phyloP scores from a whole-genome alignment of 257 asterid genomes.

The Cinchona pubescens region DNA sequence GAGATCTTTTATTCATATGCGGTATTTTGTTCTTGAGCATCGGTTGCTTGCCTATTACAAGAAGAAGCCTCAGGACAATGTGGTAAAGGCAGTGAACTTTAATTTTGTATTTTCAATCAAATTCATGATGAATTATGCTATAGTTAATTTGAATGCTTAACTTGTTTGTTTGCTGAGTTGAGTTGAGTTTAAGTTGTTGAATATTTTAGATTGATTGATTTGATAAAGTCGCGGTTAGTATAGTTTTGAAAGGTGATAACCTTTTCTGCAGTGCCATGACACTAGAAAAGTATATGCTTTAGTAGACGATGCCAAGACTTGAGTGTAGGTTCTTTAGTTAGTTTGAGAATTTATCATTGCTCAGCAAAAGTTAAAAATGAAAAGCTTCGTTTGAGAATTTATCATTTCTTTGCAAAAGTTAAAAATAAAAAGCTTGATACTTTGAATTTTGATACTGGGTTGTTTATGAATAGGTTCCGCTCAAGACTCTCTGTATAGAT shows the following conservation, averaged over 20 bases:
- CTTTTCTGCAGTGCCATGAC: background rate
- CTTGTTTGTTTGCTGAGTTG: background rate
- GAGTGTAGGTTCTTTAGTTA: background rate
- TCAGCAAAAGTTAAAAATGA: background rate
- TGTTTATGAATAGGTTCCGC: constrained; percentile 56
- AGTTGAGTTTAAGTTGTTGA: background rate
- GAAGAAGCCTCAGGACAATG: constrained; percentile 77
- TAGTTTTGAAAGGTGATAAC: background rate
- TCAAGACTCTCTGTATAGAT: constrained; percentile 76
- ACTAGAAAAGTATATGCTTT: background rate
- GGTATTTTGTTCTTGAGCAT: constrained; percentile 79
- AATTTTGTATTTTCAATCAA: constrained; percentile 6
- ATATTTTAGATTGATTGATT: background rate
- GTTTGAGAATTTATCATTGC: constrained; percentile 11
- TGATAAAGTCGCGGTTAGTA: background rate
- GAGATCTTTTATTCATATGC: constrained; percentile 78
- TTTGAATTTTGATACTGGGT: constrained; percentile 11
- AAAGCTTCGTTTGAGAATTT: constrained; percentile 9
- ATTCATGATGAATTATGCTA: background rate
- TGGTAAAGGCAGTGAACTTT: constrained; percentile 38
- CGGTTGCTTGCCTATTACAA: constrained; percentile 80
- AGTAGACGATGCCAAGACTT: background rate
- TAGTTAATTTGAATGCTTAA: background rate
- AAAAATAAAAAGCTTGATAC: background rate
- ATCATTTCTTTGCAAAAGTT: background rate